Conservation (phyloP, 345 rosid species). For the Sapria himalayana region DNA sequence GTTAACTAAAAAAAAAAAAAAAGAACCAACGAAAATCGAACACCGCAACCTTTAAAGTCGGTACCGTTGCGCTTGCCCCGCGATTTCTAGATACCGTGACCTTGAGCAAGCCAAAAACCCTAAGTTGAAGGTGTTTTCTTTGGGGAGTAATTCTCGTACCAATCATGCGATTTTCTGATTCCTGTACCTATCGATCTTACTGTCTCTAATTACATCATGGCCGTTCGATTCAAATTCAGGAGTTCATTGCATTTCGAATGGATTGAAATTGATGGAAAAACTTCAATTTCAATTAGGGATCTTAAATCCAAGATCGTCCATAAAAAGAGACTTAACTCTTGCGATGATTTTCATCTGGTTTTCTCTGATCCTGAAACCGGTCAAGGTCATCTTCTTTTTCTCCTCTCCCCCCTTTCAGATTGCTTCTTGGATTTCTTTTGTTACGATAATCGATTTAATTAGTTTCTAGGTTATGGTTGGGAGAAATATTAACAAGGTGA, state of each 20-base stretch:
- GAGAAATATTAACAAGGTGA: too few relatives aligned
- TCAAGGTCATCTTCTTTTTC: constrained; percentile 17
- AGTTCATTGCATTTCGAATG: constrained; percentile 17
- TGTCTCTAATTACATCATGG: constrained; percentile 14
- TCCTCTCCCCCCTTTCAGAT: not conserved
- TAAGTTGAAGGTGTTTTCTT: too few relatives aligned
- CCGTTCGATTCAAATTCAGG: constrained; percentile 22
- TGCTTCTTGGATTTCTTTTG: not conserved
- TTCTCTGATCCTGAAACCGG: constrained; percentile 17
- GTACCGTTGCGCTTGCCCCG: too few relatives aligned
- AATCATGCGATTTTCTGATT: too few relatives aligned
- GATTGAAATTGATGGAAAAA: constrained; percentile 15
- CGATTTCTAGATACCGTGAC: too few relatives aligned
- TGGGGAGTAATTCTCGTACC: too few relatives aligned
- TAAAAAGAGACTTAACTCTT: constrained; percentile 12
- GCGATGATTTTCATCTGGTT: constrained; percentile 20
- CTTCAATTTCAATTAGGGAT: constrained; percentile 20
- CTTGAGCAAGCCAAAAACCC: too few relatives aligned
- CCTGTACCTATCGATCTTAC: not conserved
- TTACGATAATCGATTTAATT: not conserved
- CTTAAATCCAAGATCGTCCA: constrained; percentile 20
- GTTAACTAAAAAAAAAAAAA: too few relatives aligned
- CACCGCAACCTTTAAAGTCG: too few relatives aligned
- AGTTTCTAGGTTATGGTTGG: too few relatives aligned
- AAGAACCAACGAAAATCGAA: too few relatives aligned